These are phyloP conservation scores for Candida corydali DNA, from an alignment of 805 yeast genomes.

Conservation along the genomic window DNA sequence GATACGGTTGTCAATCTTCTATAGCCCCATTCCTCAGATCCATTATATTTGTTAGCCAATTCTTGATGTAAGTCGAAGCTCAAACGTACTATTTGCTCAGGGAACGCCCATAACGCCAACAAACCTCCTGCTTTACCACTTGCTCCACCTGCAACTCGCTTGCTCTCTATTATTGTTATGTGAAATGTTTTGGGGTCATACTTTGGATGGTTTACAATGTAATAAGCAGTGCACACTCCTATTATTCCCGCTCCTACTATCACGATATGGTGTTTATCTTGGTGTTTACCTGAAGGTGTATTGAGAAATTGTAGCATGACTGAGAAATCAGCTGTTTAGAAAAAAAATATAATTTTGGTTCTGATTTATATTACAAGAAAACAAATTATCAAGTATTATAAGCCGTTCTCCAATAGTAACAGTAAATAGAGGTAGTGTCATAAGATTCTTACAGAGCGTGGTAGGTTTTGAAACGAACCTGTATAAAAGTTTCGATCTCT, in stretches of 20 bases:
- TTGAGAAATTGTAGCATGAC: conserved; percentile 25
- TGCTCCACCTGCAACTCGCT: conserved; percentile 95
- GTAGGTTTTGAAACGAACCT: too few species aligned
- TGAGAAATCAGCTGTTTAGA: conserved; percentile 4
- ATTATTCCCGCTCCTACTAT: conserved; percentile 95
- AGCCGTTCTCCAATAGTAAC: too few species aligned
- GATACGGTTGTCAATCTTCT: conserved; percentile 83
- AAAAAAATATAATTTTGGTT: conserved; percentile 2
- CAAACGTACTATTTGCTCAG: conserved; percentile 86
- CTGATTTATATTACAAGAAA: too few species aligned
- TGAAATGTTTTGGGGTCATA: conserved; percentile 71
- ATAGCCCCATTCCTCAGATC: conserved; percentile 91
- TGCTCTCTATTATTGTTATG: conserved; percentile 82
- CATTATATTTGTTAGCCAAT: conserved; percentile 71
- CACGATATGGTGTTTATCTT: conserved; percentile 70
- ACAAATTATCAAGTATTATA: too few species aligned
- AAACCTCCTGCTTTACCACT: conserved; percentile 97
- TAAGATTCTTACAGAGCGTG: too few species aligned
- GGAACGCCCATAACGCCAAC: conserved; percentile 94
- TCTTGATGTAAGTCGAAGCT: conserved; percentile 84
- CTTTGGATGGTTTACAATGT: conserved; percentile 74
- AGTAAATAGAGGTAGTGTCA: too few species aligned
- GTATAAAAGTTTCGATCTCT: too few species aligned
- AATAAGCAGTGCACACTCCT: conserved; percentile 93
- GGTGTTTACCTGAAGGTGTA: conserved; percentile 44